These are phyloP conservation scores for Aureobasidium lini DNA, from an alignment of 2,329 filamentous ascomycete species.

Conservation along the genomic window DNA sequence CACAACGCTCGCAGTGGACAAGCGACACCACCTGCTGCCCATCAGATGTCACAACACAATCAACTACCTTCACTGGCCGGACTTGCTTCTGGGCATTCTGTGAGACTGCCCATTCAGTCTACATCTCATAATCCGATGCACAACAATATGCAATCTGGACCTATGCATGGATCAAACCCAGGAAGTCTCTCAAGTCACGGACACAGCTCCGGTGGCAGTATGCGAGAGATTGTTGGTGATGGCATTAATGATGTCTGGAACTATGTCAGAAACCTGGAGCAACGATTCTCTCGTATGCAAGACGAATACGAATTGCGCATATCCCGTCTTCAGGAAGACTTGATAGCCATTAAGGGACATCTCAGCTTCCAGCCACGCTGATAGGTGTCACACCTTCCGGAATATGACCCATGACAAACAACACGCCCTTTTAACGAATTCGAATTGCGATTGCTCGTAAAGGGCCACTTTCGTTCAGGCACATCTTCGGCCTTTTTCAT, in stretches of 20 bases:
- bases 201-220: slow-evolving; percentile 51
- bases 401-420: not conserved
- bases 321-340: slow-evolving; percentile 36
- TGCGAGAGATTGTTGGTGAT: slow-evolving; percentile 58
- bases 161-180: slow-evolving; percentile 40
- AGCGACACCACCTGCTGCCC: slow-evolving; percentile 46
- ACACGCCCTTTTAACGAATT: not conserved
- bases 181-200: slow-evolving; percentile 46
- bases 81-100: slow-evolving; percentile 24
- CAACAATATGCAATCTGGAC: slow-evolving; percentile 18
- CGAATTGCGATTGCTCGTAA: not conserved
- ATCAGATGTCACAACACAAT: slow-evolving; percentile 31
- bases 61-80: slow-evolving; percentile 34
- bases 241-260: slow-evolving; percentile 50
- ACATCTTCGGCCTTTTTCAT: not conserved
- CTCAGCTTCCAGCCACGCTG: slow-evolving; percentile 8
- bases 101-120: slow-evolving; percentile 20
- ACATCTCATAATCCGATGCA: slow-evolving; percentile 4
- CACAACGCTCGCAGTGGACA: slow-evolving; percentile 53
- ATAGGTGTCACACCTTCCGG: not conserved
- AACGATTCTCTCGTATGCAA: slow-evolving; percentile 37
- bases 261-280: slow-evolving; percentile 65
- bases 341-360: slow-evolving; percentile 28
- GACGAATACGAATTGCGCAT: slow-evolving; percentile 43
- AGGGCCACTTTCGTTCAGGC: not conserved